A percentile compares a stretch with the other conserved stretches of the same genome.
phyloP scores from a whole-genome alignment of 1,284 basidiomycete genomes.

The Cutaneotrichosporon sp. region DNA sequence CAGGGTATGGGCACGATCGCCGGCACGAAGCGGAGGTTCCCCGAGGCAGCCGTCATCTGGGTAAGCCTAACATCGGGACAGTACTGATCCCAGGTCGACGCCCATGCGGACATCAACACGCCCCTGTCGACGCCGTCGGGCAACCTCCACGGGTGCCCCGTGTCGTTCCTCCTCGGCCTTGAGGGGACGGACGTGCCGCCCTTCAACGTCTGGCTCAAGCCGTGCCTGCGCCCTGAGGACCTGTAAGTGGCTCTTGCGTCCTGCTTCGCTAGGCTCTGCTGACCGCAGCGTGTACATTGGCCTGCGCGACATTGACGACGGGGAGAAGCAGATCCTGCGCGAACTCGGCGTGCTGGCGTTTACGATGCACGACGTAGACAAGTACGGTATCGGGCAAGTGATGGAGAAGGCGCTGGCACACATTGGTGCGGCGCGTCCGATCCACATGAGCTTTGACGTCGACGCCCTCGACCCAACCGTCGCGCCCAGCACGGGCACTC shows the following conservation, averaged over 20 bases:
- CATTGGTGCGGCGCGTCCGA: slow-evolving; percentile 82
- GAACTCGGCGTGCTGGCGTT: slow-evolving; percentile 88
- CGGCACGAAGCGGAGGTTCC: slow-evolving; percentile 51
- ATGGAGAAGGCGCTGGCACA: slow-evolving; percentile 93
- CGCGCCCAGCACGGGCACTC: slow-evolving; percentile 65
- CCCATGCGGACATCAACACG: slow-evolving; percentile 94
- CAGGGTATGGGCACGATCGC: slow-evolving; percentile 78
- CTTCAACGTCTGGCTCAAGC: slow-evolving; percentile 65
- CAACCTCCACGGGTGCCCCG: slow-evolving; percentile 97
- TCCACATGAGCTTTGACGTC: slow-evolving; percentile 95
- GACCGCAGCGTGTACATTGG: slow-evolving; percentile 67
- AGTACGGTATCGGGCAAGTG: slow-evolving; percentile 89
- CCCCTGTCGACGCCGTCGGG: slow-evolving; percentile 77
- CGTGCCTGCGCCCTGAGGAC: slow-evolving; percentile 62
- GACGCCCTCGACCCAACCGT: slow-evolving; percentile 91
- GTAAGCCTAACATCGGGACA: slow-evolving; percentile 29
- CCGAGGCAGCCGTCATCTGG: slow-evolving; percentile 81
- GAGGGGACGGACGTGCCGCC: slow-evolving; percentile 57
- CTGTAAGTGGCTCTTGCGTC: slow-evolving; percentile 25
- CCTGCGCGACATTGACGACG: slow-evolving; percentile 84
- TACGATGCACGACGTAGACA: slow-evolving; percentile 98
- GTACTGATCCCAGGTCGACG: slow-evolving; percentile 56
- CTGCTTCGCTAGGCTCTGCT: background rate
- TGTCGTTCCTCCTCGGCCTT: slow-evolving; percentile 86
- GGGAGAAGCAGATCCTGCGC: slow-evolving; percentile 81